Evolutionary conservation across 306 rosid species (phyloP), one percentile per base, ranked within the genome.

Genomic region (Prunus padus): DNA sequence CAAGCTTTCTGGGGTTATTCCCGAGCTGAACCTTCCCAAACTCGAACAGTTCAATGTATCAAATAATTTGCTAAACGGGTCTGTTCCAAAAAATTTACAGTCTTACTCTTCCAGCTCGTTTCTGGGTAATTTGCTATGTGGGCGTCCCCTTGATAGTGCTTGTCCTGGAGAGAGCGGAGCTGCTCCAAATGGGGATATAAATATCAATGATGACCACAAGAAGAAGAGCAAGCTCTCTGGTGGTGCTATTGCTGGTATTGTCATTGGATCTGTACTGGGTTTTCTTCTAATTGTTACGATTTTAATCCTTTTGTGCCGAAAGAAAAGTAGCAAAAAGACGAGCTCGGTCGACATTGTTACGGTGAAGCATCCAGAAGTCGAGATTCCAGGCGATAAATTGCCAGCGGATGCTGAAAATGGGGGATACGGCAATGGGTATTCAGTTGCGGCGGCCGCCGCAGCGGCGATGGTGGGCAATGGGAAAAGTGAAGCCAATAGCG

Each of bases 1-100:
- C 77, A 75, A 30, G 57, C 67, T 86, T 1, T 31, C 69, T 4
- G 89, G 89, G 67, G 59, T 74, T 15, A 76, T 86, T 46, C 87
- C 89, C 28, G 77, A 59, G 23, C 49, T 86, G 68, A 74, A 85
- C 31, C 79, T 79, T 4, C 71, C 74, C 23, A 57, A 47, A 4
- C 49, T 86, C 3, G 87, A 44, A 4, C 89, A 86, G 79, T 77
- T 86, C 46, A 86, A 86, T 33, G 87, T 83, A 18, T 86, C 89
- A 1, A 74, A 83, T 64, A 86, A 86, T 65, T 37, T 46, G 31
- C 77, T 86, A 3, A 86, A 65, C 14, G 89, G 89, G 72, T 80
- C 87, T 22, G 44, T 86, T 50, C 89, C 89, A 8, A n/a, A 46
- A 16, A 65, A 72, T 3, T 65, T 86, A 1, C 60, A 74, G 47